Evolutionary conservation across 1,284 basidiomycete species (phyloP).

Genomic region (Trametes versicolor): DNA sequence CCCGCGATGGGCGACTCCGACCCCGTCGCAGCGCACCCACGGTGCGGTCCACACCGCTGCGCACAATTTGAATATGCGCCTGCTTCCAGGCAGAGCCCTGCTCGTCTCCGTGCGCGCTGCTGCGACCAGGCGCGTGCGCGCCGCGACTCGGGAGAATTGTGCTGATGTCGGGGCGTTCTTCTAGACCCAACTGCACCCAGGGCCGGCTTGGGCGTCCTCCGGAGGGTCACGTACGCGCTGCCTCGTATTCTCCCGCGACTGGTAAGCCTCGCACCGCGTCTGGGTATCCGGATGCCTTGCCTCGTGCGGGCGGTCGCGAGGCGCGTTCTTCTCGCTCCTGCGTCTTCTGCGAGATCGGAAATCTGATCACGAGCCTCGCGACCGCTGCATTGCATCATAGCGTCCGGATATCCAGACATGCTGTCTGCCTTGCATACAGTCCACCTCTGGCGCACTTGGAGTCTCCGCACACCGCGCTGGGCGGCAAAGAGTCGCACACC

Average conservation of each 20-base stretch:
- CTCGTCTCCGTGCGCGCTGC: constrained; percentile 1
- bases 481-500: constrained; percentile 14
- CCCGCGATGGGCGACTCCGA: constrained; percentile 1
- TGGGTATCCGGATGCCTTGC: constrained; percentile 5
- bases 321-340: constrained; percentile 7
- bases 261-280: constrained; percentile 3
- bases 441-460: background rate
- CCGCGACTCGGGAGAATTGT: background rate
- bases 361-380: constrained; percentile 23
- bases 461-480: too few species aligned
- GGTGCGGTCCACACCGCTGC: background rate
- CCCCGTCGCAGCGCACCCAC: constrained; percentile 9
- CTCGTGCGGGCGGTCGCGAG: constrained; percentile 2
- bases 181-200: background rate
- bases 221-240: background rate
- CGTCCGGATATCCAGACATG: constrained; percentile 3
- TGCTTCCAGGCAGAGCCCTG: constrained; percentile 1
- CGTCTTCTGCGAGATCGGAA: constrained; percentile 24
- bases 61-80: constrained; percentile 10
- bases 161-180: background rate
- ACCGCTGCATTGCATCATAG: constrained; percentile 9
- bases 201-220: background rate
- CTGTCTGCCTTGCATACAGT: background rate
- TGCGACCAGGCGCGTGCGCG: background rate
- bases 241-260: constrained; percentile 20